phyloP scores from a whole-genome alignment of 2,329 filamentous ascomycete genomes.

The Nemania bipapillata region DNA sequence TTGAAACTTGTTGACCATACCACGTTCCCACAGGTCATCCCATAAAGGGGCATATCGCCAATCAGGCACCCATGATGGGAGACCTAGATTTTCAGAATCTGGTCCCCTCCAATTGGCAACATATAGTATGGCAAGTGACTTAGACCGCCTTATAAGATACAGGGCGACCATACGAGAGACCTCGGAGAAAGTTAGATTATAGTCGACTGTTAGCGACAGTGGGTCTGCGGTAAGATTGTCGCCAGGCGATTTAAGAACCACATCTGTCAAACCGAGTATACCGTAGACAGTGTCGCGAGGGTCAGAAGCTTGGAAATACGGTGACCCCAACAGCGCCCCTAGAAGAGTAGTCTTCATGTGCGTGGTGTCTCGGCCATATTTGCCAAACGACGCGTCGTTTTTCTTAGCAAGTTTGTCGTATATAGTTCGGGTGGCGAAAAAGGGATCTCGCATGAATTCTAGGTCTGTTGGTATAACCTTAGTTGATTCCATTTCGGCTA shows the following conservation, averaged over 20 bases:
- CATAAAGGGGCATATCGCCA: neutral
- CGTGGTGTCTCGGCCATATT: neutral
- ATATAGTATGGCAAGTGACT: neutral
- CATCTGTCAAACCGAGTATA: neutral
- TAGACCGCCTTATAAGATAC: neutral
- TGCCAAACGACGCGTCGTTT: neutral
- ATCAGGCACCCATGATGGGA: neutral
- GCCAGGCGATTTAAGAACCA: neutral
- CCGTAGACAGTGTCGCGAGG: neutral
- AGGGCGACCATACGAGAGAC: neutral
- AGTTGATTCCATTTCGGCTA: neutral
- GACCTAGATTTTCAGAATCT: neutral
- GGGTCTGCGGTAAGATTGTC: neutral
- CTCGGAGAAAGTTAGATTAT: neutral
- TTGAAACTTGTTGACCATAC: neutral
- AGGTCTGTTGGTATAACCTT: neutral
- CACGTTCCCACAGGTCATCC: neutral
- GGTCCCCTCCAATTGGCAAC: neutral
- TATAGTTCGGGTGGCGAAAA: neutral
- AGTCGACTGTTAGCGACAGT: neutral
- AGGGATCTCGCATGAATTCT: neutral
- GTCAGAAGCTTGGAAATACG: neutral
- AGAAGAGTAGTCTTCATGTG: neutral
- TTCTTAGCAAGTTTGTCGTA: neutral
- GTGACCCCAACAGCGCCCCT: neutral